phyloP scores from a whole-genome alignment of 2,329 filamentous ascomycete genomes.

The Exophiala sp. region DNA sequence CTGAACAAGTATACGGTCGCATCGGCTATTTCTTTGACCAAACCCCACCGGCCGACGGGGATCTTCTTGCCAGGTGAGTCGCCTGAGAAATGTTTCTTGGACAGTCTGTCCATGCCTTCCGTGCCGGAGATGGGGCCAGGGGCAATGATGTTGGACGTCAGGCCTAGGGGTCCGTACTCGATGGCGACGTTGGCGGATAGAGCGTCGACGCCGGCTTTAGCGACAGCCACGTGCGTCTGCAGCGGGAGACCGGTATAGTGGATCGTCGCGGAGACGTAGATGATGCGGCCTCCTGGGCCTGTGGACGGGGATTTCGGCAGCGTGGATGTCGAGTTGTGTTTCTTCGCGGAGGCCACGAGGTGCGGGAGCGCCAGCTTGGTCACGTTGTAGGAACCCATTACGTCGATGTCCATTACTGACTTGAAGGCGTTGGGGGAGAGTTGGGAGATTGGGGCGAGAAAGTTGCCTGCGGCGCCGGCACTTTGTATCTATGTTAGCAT shows the following conservation, averaged over 20 bases:
- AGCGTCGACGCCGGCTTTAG: constrained; percentile 87
- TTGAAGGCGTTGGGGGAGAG: constrained; percentile 90
- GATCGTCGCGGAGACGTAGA: constrained; percentile 86
- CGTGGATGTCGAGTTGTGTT: constrained; percentile 59
- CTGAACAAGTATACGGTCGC: constrained; percentile 87
- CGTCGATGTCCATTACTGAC: constrained; percentile 92
- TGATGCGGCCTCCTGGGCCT: constrained; percentile 73
- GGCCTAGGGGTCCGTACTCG: constrained; percentile 82
- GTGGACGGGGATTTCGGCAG: constrained; percentile 38
- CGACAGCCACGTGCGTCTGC: constrained; percentile 85
- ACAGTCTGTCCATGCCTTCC: constrained; percentile 69
- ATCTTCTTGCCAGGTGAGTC: constrained; percentile 50
- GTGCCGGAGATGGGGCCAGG: constrained; percentile 84
- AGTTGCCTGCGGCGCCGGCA: constrained; percentile 93
- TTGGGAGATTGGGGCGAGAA: constrained; percentile 77
- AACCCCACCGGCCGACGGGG: constrained; percentile 73
- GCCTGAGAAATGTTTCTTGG: constrained; percentile 52
- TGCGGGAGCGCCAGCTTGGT: constrained; percentile 86
- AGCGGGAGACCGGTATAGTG: constrained; percentile 84
- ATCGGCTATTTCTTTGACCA: constrained; percentile 84
- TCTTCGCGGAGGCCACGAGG: constrained; percentile 68
- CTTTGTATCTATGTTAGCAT: constrained; percentile 42
- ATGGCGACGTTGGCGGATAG: constrained; percentile 75
- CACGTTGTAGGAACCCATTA: constrained; percentile 90
- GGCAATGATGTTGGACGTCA: constrained; percentile 84